A percentile compares a stretch with the other conserved stretches of the same genome.
Conservation (phyloP, 2,329 filamentous ascomycete genomes). For the Paecilomyces variotii region DNA sequence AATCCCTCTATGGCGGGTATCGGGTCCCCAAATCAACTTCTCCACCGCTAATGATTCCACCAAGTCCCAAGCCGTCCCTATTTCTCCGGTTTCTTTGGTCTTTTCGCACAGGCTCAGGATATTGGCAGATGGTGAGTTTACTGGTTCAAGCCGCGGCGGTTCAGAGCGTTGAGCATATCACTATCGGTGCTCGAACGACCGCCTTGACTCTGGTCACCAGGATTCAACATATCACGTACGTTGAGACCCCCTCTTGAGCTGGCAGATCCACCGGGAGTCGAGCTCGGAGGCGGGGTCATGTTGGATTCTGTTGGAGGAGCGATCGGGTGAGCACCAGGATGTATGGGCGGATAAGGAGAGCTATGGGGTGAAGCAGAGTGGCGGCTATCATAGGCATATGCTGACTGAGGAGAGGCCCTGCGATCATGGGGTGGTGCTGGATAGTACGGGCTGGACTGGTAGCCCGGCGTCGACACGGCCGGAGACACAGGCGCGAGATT, state of each 20-base stretch:
- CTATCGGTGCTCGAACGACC: constrained; percentile 41
- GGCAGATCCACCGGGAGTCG: constrained; percentile 23
- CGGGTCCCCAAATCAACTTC: background rate
- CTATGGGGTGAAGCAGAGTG: constrained; percentile 37
- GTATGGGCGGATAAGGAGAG: constrained; percentile 31
- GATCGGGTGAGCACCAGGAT: constrained; percentile 19
- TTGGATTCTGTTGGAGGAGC: constrained; percentile 22
- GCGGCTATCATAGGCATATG: constrained; percentile 34
- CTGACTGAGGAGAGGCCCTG: constrained; percentile 38
- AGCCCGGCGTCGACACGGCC: constrained; percentile 34
- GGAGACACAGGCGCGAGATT: constrained; percentile 41
- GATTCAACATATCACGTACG: constrained; percentile 42
- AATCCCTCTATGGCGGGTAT: background rate
- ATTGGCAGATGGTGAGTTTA: constrained; percentile 7
- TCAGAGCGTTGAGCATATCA: constrained; percentile 42
- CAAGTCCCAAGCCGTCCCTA: background rate
- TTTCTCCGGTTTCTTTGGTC: background rate
- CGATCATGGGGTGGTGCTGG: constrained; percentile 29
- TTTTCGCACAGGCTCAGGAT: background rate
- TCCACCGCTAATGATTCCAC: background rate
- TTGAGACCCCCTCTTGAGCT: constrained; percentile 36
- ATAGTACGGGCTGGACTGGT: constrained; percentile 34
- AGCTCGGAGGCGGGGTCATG: constrained; percentile 33
- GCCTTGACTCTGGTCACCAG: constrained; percentile 24
- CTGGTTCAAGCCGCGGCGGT: constrained; percentile 31